Conservation (phyloP, 1,284 basidiomycete species). For the Leccinum pachyderme region DNA sequence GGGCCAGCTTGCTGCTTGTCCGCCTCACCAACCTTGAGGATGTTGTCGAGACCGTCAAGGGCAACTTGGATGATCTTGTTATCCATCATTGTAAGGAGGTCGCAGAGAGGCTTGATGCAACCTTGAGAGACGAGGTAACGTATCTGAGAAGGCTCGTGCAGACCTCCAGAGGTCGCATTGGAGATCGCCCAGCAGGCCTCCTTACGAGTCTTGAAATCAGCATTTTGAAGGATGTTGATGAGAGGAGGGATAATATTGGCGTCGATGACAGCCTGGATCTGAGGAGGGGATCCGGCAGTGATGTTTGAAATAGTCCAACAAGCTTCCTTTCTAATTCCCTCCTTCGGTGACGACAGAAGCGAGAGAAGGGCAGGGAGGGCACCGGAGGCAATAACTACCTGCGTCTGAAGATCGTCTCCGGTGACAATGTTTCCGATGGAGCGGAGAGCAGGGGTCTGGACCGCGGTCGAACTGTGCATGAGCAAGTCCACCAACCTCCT, state of each 20-base stretch:
- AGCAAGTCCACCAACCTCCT: constrained; percentile 96
- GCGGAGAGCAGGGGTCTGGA: constrained; percentile 97
- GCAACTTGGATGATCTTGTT: constrained; percentile 99
- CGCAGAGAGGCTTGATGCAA: constrained; percentile 98
- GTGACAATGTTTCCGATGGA: constrained; percentile 99
- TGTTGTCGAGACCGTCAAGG: constrained; percentile 97
- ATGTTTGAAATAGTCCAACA: constrained; percentile 99
- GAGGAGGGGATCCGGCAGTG: constrained; percentile 93
- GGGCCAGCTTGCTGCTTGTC: constrained; percentile 87
- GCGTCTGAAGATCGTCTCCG: constrained; percentile 97
- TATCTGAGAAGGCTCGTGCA: constrained; percentile 96
- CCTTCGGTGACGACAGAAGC: constrained; percentile 92
- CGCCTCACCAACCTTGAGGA: constrained; percentile 96
- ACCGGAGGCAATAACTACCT: constrained; percentile 96
- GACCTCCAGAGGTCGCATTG: constrained; percentile 97
- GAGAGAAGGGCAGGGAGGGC: constrained; percentile 92
- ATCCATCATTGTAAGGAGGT: constrained; percentile 96
- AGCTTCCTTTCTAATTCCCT: constrained; percentile 94
- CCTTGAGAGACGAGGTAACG: constrained; percentile 97
- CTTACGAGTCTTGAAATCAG: constrained; percentile 99
- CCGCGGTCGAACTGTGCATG: constrained; percentile 96
- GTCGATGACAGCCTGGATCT: constrained; percentile 90
- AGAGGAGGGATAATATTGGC: constrained; percentile 95
- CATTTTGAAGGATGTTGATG: constrained; percentile 96
- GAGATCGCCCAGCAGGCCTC: constrained; percentile 99